These are phyloP conservation scores for Parathielavia hyrcaniae DNA, from an alignment of 495 filamentous ascomycete genomes.

Conservation along the genomic window DNA sequence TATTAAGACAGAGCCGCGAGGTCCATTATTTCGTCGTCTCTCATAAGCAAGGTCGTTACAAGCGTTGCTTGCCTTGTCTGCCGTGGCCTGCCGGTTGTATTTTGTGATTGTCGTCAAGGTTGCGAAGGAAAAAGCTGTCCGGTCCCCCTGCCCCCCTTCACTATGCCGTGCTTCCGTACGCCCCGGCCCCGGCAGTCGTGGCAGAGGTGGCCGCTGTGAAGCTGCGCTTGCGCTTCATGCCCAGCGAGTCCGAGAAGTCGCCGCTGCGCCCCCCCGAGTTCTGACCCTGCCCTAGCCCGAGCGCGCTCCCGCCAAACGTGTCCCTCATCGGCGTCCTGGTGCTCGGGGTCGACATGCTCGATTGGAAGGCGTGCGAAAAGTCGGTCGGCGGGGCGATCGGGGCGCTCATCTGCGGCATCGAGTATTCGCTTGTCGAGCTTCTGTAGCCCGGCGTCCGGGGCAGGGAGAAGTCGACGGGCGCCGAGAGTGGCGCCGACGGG, in stretches of 20 bases:
- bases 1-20: background rate
- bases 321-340: slow-evolving; percentile 43
- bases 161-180: slow-evolving; percentile 28
- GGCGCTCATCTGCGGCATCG: slow-evolving; percentile 51
- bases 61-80: background rate
- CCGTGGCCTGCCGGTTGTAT: background rate
- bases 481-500: slow-evolving; percentile 48
- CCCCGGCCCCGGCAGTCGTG: slow-evolving; percentile 17
- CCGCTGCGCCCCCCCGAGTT: slow-evolving; percentile 32
- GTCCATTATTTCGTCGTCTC: background rate
- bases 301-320: slow-evolving; percentile 37
- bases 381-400: slow-evolving; percentile 50
- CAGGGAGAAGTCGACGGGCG: slow-evolving; percentile 49
- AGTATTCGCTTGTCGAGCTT: slow-evolving; percentile 43
- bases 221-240: slow-evolving; percentile 49
- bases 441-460: slow-evolving; percentile 42
- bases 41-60: background rate
- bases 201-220: slow-evolving; percentile 30
- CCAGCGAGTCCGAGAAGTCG: slow-evolving; percentile 38
- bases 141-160: background rate
- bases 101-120: background rate
- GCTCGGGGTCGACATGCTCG: slow-evolving; percentile 39
- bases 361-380: slow-evolving; percentile 46
- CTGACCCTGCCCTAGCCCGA: slow-evolving; percentile 35
- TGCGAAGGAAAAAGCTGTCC: background rate